phyloP scores from a whole-genome alignment of 225 moss, liverwort and hornwort species.

The Physcomitrium patens region DNA sequence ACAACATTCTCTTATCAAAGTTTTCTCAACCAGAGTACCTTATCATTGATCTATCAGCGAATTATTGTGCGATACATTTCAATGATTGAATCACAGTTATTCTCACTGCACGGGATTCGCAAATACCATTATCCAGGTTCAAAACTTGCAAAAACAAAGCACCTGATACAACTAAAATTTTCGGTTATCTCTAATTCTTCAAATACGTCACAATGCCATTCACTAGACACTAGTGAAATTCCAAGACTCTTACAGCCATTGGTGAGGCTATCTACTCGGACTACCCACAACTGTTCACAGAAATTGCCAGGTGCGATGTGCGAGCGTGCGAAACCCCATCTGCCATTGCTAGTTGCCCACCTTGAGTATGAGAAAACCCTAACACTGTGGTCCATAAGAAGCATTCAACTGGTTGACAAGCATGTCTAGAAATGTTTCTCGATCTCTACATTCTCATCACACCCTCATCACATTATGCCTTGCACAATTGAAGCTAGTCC shows the following conservation, averaged over 20 bases:
- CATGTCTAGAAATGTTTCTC: not conserved
- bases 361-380: conserved; percentile 20
- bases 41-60: not conserved
- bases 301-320: conserved; percentile 15
- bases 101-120: not conserved
- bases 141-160: not conserved
- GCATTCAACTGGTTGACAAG: not conserved
- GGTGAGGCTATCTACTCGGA: conserved; percentile 12
- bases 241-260: not conserved
- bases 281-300: not conserved
- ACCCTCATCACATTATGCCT: not conserved
- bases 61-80: conserved; percentile 4
- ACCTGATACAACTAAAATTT: conserved; percentile 18
- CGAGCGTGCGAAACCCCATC: conserved; percentile 1
- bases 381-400: not conserved
- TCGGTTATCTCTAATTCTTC: not conserved
- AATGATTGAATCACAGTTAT: conserved; percentile 12
- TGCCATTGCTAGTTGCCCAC: not conserved
- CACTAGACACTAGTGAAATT: not conserved
- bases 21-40: not conserved
- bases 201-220: not conserved
- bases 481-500: not conserved
- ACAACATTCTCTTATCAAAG: not conserved
- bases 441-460: not conserved
- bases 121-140: not conserved